Percentiles rank a stretch among this genome's conserved stretches.
Conservation (phyloP, 1,284 basidiomycete genomes). For the Apiotrichum sp. region DNA sequence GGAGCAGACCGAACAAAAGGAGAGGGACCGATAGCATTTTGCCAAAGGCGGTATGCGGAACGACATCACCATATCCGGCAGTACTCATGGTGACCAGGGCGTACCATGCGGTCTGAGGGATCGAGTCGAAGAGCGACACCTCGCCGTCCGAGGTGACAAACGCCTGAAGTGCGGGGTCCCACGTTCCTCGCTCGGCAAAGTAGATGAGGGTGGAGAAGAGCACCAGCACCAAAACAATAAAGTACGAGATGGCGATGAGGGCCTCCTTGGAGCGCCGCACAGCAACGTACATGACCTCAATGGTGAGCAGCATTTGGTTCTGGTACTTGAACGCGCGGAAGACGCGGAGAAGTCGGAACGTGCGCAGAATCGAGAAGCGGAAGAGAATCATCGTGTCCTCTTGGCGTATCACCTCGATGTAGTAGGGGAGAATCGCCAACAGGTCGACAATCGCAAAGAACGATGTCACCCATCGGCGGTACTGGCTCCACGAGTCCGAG, state of each 20-base stretch:
- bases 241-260: constrained; percentile 75
- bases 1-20: constrained; percentile 72
- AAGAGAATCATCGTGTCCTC: constrained; percentile 82
- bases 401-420: constrained; percentile 71
- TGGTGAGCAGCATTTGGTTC: constrained; percentile 63
- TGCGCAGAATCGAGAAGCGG: constrained; percentile 71
- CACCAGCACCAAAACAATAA: constrained; percentile 76
- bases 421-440: constrained; percentile 77
- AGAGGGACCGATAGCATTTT: constrained; percentile 75
- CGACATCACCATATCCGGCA: constrained; percentile 66
- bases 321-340: constrained; percentile 76
- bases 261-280: constrained; percentile 77
- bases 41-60: constrained; percentile 72
- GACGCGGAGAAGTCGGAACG: constrained; percentile 74
- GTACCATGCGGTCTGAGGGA: constrained; percentile 69
- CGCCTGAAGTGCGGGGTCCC: constrained; percentile 68
- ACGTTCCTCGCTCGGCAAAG: constrained; percentile 78
- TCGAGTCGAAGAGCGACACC: constrained; percentile 54
- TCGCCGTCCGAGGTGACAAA: constrained; percentile 80
- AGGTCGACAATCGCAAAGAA: constrained; percentile 81
- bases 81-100: constrained; percentile 52
- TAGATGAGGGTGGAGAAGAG: constrained; percentile 82
- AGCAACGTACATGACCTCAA: constrained; percentile 89
- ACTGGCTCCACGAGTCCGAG: constrained; percentile 44
- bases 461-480: constrained; percentile 49